A percentile compares a stretch with the other conserved stretches of the same genome.
phyloP scores from a whole-genome alignment of 2,329 filamentous ascomycete genomes.

The Trichoderma gracile region DNA sequence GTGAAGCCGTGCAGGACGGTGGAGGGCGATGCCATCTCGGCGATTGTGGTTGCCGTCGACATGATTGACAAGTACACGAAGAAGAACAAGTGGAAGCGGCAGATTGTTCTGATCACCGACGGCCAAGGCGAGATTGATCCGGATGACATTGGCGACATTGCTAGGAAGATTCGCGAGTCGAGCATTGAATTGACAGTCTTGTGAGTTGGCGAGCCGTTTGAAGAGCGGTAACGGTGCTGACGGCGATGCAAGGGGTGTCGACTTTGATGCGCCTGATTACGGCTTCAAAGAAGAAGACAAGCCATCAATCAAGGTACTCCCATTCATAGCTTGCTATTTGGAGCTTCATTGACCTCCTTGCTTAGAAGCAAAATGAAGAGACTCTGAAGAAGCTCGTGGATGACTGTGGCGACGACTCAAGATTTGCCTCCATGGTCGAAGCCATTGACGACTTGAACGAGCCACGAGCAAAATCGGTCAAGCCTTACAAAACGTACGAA shows the following conservation, averaged over 20 bases:
- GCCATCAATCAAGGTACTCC: constrained; percentile 63
- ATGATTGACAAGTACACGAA: constrained; percentile 82
- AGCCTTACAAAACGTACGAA: constrained; percentile 75
- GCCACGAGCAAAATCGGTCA: constrained; percentile 74
- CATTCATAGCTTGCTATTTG: too few relatives aligned
- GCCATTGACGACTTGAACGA: constrained; percentile 78
- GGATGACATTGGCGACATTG: constrained; percentile 70
- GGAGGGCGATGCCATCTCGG: constrained; percentile 81
- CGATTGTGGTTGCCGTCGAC: constrained; percentile 79
- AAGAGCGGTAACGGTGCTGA: background rate
- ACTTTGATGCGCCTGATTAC: constrained; percentile 89
- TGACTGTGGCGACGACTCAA: constrained; percentile 61
- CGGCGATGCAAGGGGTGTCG: constrained; percentile 67
- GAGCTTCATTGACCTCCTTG: background rate
- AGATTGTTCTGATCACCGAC: constrained; percentile 84
- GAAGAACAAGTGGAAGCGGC: constrained; percentile 77
- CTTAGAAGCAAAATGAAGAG: constrained; percentile 65
- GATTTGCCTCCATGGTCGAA: constrained; percentile 82
- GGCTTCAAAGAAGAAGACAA: constrained; percentile 94
- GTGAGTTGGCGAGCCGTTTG: constrained; percentile 50
- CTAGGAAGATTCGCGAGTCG: constrained; percentile 70
- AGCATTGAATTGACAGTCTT: constrained; percentile 77
- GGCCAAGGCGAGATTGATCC: constrained; percentile 71
- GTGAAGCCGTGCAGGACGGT: constrained; percentile 69
- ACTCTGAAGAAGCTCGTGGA: constrained; percentile 66